Evolutionary conservation across 2,329 filamentous ascomycete genomes (phyloP).

Genomic region (Cordyceps tenuipes): DNA sequence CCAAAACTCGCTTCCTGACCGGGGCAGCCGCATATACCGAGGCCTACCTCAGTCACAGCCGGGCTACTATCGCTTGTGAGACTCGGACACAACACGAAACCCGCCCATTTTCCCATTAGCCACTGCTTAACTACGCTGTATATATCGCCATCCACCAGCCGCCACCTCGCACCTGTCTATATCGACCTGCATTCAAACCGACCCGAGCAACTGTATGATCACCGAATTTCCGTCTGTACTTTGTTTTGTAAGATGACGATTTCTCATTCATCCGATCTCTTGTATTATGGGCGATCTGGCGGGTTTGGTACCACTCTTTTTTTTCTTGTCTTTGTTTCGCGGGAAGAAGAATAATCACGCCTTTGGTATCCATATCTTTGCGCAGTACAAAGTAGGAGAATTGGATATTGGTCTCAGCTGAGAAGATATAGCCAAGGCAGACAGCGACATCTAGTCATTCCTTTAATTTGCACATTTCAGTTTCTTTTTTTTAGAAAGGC

Average conservation of each 20-base stretch:
- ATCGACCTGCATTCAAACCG: background rate
- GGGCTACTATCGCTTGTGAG: conserved; percentile 3
- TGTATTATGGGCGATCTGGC: background rate
- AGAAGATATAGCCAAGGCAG: background rate
- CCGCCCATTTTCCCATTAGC: background rate
- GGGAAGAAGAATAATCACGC: background rate
- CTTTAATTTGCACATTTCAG: background rate
- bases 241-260: background rate
- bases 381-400: no score
- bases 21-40: background rate
- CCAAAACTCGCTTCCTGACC: background rate
- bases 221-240: background rate
- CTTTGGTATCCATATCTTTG: background rate
- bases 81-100: background rate
- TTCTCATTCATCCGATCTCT: background rate
- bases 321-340: background rate
- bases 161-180: background rate
- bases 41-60: background rate
- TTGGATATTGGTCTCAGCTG: background rate
- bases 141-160: background rate
- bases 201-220: background rate
- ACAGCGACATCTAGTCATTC: background rate
- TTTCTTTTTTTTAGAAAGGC: background rate
- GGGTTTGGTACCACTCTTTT: background rate
- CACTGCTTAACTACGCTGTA: conserved; percentile 1